These are phyloP conservation scores for Podila horticola DNA, from an alignment of 192 early-diverging fungal genomes.

Conservation along the genomic window DNA sequence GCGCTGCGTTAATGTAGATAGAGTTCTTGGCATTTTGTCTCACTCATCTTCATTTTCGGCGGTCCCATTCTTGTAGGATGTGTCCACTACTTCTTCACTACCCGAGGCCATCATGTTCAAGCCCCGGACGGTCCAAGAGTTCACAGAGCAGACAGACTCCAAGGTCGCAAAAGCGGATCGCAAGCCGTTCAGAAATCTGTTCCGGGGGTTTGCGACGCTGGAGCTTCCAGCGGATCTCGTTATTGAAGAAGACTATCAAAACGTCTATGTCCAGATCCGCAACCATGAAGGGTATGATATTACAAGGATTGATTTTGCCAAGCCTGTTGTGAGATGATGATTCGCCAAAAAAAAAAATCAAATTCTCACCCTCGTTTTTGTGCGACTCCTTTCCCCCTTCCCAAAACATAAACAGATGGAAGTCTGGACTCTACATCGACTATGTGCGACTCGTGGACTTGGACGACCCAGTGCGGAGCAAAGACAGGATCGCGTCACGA, in stretches of 20 bases:
- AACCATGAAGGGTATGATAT: conserved; percentile 36
- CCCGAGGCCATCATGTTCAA: conserved; percentile 17
- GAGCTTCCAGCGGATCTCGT: conserved; percentile 37
- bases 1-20: neutral
- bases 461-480: conserved; percentile 28
- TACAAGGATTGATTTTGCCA: neutral
- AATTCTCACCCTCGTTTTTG: too few relatives aligned
- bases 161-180: conserved; percentile 12
- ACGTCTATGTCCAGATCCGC: conserved; percentile 39
- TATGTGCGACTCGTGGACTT: conserved; percentile 37
- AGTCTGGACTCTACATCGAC: conserved; percentile 36
- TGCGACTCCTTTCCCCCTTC: too few relatives aligned
- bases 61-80: neutral
- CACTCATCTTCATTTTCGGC: too few relatives aligned
- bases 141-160: conserved; percentile 27
- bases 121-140: conserved; percentile 31
- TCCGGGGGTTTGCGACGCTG: conserved; percentile 20
- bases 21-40: neutral
- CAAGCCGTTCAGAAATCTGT: conserved; percentile 34
- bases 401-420: conserved; percentile 44
- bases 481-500: neutral
- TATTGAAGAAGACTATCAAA: conserved; percentile 23
- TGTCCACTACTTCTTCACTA: neutral
- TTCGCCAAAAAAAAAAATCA: too few relatives aligned
- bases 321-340: neutral